Base-by-base conservation (phyloP, 495 filamentous ascomycete species). In the Aspergillus wentii region DNA sequence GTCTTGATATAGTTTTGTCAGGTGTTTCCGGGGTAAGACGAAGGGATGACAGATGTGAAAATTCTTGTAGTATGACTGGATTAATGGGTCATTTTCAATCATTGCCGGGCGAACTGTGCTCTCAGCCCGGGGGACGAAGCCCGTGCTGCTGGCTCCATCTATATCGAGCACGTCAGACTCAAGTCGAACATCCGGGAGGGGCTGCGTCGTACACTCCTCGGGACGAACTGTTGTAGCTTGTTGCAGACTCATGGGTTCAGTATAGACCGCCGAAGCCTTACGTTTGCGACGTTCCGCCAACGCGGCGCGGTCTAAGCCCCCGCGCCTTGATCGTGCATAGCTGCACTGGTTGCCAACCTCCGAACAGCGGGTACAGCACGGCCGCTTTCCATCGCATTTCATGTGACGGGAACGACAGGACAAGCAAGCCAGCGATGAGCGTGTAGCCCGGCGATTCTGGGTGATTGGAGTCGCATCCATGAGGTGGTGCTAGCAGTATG, bases 21-120 rank as follows among this genome's bases (percentile, higher is more conserved):
- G 17, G 17, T 56, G 35, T 9, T 29, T 43, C 18, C 21, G 38
- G 9, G 58, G 58, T 33, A 48, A 21, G 14, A 58, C 14, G 17
- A 54, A 52, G 6, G 58, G 58, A 34, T 59, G 55, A 9, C 43
- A 54, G 9, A 11, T 38, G 31, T 57, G 58, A 19, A 62, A 59
- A n/a, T 55, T 49, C 10, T 46, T 35, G 26, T 58, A 61, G 30
- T 58, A 62, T 15, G 52, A 52, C 31, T 59, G 45, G 22, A 62
- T 37, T 16, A 59, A 41, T 0, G 34, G 10, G 29, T 57, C 54
- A 17, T 36, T 44, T 18, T 44, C 48, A 15, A 57, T 51, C 13
- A 34, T 38, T 21, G 17, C 22, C 18, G 17, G 13, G 11, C 25
- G 5, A 19, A 31, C 8, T 38, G 18, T 14, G 25, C 8, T 27